These are phyloP conservation scores for Murraya paniculata DNA, from an alignment of 345 rosid species.

Conservation along the genomic window DNA sequence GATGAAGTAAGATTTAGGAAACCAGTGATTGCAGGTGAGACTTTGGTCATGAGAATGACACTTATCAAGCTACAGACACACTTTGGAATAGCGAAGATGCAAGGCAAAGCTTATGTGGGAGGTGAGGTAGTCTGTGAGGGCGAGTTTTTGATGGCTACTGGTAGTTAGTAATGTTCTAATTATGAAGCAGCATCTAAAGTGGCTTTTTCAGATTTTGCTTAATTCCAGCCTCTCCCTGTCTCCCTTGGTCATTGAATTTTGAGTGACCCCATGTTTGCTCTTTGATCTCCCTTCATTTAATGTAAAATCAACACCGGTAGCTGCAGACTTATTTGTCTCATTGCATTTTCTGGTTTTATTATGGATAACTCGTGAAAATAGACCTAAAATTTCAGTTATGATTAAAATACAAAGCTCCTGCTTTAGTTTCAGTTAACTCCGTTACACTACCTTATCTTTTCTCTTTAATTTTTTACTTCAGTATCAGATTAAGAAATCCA, in stretches of 20 bases:
- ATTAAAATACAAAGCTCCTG: too few relatives aligned
- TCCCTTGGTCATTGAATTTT: background rate
- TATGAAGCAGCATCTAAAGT: background rate
- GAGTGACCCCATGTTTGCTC: background rate
- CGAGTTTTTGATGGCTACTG: conserved; percentile 89
- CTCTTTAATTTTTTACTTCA: too few relatives aligned
- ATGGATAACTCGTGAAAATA: too few relatives aligned
- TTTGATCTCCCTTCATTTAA: background rate
- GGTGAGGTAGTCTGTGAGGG: conserved; percentile 84
- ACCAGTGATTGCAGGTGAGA: conserved; percentile 97
- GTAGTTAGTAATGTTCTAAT: conserved; percentile 37
- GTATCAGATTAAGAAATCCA: too few relatives aligned
- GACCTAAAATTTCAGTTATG: too few relatives aligned
- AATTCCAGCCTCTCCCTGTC: too few relatives aligned
- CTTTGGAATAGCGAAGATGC: conserved; percentile 95
- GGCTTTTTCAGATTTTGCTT: background rate
- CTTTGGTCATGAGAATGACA: conserved; percentile 96
- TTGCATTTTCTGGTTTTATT: too few relatives aligned
- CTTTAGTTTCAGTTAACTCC: too few relatives aligned
- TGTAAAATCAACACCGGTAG: background rate
- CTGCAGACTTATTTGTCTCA: too few relatives aligned
- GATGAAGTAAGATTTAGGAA: conserved; percentile 94
- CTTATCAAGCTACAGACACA: conserved; percentile 79
- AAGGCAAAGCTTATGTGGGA: conserved; percentile 95
- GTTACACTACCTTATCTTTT: too few relatives aligned